Percentiles rank a stretch among this genome's conserved stretches.
phyloP scores from a whole-genome alignment of 805 yeast species.

The Candida arabinofermentans region DNA sequence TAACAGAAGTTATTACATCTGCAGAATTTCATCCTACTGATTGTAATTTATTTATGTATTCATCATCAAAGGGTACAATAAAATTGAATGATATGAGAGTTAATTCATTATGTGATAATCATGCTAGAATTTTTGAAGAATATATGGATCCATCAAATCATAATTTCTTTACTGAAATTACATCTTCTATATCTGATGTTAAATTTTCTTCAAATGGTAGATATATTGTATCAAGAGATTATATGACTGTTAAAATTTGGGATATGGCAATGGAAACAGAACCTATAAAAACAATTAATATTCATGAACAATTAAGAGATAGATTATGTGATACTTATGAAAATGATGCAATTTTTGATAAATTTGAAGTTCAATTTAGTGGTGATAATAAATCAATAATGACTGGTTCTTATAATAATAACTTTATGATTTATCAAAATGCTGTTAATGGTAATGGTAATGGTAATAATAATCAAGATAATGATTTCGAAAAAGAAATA shows the following conservation, averaged over 20 bases:
- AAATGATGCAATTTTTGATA: slow-evolving; percentile 96
- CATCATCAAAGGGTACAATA: slow-evolving; percentile 92
- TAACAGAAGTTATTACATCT: slow-evolving; percentile 94
- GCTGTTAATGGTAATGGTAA: slow-evolving; percentile 37
- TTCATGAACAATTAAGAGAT: slow-evolving; percentile 92
- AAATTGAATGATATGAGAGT: slow-evolving; percentile 96
- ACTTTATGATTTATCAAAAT: slow-evolving; percentile 94
- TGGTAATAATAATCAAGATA: no score
- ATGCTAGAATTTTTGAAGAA: slow-evolving; percentile 86
- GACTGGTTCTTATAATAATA: slow-evolving; percentile 97
- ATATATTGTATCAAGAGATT: slow-evolving; percentile 94
- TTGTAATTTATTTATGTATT: slow-evolving; percentile 93
- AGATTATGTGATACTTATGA: slow-evolving; percentile 96
- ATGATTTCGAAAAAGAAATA: slow-evolving; percentile 54
- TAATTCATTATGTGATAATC: slow-evolving; percentile 89
- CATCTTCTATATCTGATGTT: slow-evolving; percentile 89
- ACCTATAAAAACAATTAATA: slow-evolving; percentile 90
- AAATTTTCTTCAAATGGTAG: slow-evolving; percentile 89
- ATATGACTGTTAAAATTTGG: slow-evolving; percentile 97
- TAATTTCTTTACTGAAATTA: slow-evolving; percentile 95
- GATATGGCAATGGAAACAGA: slow-evolving; percentile 95
- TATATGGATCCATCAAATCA: slow-evolving; percentile 88
- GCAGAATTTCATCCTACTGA: slow-evolving; percentile 93
- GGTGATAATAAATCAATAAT: slow-evolving; percentile 90
- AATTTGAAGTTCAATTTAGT: slow-evolving; percentile 92